Percentiles rank a stretch among this genome's conserved stretches.
Conservation (phyloP, 306 rosid species). For the Psophocarpus tetragonolobus region DNA sequence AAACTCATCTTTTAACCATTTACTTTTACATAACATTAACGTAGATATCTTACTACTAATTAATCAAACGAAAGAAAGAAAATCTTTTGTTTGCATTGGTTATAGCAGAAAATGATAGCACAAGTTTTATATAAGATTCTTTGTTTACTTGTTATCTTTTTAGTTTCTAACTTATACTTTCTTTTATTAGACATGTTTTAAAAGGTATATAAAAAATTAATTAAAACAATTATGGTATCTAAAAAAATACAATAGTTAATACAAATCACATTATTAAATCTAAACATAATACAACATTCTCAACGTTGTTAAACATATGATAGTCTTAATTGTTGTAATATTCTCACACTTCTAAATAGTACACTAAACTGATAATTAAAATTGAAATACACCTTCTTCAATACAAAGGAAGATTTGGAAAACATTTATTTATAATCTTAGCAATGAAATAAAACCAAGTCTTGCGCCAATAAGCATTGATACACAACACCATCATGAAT, state of each 20-base stretch:
- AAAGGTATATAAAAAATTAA: no score
- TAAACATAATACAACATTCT: neutral
- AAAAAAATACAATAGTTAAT: neutral
- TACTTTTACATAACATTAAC: no score
- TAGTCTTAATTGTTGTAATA: neutral
- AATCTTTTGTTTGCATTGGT: no score
- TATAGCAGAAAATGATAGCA: no score
- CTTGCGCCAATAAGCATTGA: conserved; percentile 22
- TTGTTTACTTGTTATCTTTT: no score
- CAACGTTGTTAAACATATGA: neutral
- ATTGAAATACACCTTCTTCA: neutral
- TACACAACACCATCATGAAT: neutral
- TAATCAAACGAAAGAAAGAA: no score
- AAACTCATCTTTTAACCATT: no score
- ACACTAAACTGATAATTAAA: neutral
- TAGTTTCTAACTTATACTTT: no score
- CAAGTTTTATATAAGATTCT: no score
- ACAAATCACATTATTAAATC: neutral
- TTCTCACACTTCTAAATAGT: neutral
- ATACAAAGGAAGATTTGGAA: conserved; percentile 8
- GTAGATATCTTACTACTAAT: no score
- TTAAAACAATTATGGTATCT: neutral
- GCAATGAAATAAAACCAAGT: neutral
- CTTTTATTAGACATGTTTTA: no score
- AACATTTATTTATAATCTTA: neutral